Percentiles rank a stretch among this genome's conserved stretches.
Evolutionary conservation across 2,329 filamentous ascomycete genomes (phyloP).

Genomic region (Diplodia intermedia): DNA sequence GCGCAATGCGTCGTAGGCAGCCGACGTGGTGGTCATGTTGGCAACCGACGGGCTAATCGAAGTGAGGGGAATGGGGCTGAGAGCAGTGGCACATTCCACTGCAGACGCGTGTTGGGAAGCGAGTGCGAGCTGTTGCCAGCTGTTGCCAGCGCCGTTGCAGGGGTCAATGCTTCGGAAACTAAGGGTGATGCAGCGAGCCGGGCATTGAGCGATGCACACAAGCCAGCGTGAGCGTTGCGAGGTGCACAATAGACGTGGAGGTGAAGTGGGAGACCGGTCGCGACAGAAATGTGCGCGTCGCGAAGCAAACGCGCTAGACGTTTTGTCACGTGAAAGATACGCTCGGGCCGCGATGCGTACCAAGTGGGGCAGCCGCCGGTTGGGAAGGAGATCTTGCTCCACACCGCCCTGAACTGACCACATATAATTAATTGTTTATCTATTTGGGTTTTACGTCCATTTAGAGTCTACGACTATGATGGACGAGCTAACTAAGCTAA

Average conservation of each 20-base stretch:
- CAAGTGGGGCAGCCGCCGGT: neutral
- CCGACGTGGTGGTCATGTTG: neutral
- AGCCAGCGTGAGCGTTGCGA: constrained; percentile 1
- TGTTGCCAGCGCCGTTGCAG: neutral
- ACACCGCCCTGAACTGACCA: neutral
- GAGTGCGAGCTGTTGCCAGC: neutral
- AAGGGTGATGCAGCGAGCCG: neutral
- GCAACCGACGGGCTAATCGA: neutral
- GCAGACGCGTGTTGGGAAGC: neutral
- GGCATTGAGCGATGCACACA: neutral
- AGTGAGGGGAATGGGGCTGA: neutral
- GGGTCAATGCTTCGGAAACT: neutral
- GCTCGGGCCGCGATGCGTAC: neutral
- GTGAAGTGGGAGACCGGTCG: neutral
- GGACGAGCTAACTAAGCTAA: too few species aligned
- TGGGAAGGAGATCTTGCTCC: neutral
- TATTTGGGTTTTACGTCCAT: too few species aligned
- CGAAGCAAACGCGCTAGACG: neutral
- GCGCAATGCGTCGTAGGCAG: constrained; percentile 4
- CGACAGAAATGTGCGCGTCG: neutral
- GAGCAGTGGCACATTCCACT: constrained; percentile 1
- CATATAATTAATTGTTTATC: too few species aligned
- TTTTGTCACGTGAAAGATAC: neutral
- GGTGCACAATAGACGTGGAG: neutral
- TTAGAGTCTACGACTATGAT: too few species aligned